Evolutionary conservation across 805 yeast genomes (phyloP).

Genomic region (Saccharomycopsis oosterbeekiorum): DNA sequence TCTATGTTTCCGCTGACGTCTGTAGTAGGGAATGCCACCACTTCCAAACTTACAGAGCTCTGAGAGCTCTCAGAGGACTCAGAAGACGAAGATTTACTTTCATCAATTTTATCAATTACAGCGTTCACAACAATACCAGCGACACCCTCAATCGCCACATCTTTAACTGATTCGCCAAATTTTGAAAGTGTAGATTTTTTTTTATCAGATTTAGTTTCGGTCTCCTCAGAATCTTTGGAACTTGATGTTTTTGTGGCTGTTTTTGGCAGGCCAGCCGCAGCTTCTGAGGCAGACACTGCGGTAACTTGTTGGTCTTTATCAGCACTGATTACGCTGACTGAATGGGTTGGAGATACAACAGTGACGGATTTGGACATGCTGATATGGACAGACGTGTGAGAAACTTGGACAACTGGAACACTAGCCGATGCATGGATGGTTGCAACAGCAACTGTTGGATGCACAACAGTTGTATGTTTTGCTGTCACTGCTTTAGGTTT

Average conservation of each 20-base stretch:
- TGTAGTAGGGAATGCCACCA: neutral
- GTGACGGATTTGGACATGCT: neutral
- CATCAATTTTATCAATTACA: neutral
- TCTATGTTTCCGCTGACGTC: neutral
- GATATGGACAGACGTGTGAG: neutral
- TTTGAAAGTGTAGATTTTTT: neutral
- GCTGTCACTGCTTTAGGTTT: neutral
- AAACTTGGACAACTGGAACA: neutral
- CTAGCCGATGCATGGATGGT: neutral
- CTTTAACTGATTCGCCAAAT: neutral
- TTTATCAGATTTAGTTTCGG: neutral
- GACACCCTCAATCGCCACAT: neutral
- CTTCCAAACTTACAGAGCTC: neutral
- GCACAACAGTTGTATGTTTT: neutral
- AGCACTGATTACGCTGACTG: neutral
- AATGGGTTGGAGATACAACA: neutral
- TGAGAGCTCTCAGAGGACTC: neutral
- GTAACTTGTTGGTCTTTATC: neutral
- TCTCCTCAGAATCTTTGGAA: neutral
- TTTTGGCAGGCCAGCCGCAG: neutral
- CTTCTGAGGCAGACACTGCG: neutral
- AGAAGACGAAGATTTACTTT: neutral
- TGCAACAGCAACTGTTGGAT: neutral
- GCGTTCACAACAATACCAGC: neutral
- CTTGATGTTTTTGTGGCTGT: neutral